phyloP scores from a whole-genome alignment of 2,329 filamentous ascomycete genomes.

The Pochonia chlamydosporia region DNA sequence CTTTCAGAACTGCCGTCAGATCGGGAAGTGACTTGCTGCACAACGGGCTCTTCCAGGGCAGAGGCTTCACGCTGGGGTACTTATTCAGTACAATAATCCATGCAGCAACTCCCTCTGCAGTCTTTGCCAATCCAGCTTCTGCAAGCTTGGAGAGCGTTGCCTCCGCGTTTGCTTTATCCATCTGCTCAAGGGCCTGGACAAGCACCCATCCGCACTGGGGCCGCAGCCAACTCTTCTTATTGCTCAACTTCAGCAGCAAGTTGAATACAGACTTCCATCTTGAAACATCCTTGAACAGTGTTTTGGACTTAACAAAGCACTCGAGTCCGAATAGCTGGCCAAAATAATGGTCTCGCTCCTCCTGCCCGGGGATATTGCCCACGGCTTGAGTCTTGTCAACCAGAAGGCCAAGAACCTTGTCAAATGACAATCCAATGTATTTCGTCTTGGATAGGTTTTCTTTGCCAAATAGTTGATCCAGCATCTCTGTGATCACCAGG shows the following conservation, averaged over 20 bases:
- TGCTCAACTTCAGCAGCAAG: conserved; percentile 65
- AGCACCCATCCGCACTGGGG: conserved; percentile 83
- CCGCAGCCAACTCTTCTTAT: conserved; percentile 82
- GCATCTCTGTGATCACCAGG: conserved; percentile 75
- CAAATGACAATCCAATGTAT: conserved; percentile 50
- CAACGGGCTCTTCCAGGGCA: conserved; percentile 76
- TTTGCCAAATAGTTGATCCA: conserved; percentile 62
- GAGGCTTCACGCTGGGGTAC: conserved; percentile 58
- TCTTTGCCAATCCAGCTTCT: conserved; percentile 64
- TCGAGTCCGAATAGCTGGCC: conserved; percentile 84
- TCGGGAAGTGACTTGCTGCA: conserved; percentile 60
- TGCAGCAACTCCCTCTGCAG: conserved; percentile 82
- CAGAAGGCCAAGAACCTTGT: conserved; percentile 46
- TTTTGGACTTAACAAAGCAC: conserved; percentile 73
- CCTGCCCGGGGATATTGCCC: conserved; percentile 56
- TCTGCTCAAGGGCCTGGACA: conserved; percentile 63
- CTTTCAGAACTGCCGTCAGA: conserved; percentile 74
- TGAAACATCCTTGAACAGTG: conserved; percentile 57
- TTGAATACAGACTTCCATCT: conserved; percentile 66
- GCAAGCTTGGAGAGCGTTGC: conserved; percentile 57
- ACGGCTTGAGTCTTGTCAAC: conserved; percentile 49
- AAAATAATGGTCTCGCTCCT: conserved; percentile 79
- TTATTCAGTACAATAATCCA: conserved; percentile 68
- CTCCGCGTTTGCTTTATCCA: conserved; percentile 52
- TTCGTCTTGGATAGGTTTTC: conserved; percentile 37